Conservation (phyloP, 345 rosid species). For the Gynandropsis gynandra region DNA sequence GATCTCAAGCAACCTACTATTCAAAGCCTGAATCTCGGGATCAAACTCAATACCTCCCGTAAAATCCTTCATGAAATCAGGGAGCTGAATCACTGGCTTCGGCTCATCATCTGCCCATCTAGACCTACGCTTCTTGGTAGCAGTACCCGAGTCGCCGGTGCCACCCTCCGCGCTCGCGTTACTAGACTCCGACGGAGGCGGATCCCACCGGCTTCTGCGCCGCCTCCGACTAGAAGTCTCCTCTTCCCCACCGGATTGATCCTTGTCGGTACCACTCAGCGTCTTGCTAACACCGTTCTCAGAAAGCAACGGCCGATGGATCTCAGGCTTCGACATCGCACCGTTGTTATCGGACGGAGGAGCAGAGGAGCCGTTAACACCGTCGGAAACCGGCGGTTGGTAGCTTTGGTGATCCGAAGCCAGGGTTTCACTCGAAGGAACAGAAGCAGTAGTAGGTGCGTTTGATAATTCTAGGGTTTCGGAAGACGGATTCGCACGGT, state of each 20-base stretch:
- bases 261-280: slow-evolving; percentile 53
- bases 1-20: slow-evolving; percentile 75
- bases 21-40: slow-evolving; percentile 82
- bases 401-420: slow-evolving; percentile 19
- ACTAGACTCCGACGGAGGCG: slow-evolving; percentile 41
- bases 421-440: slow-evolving; percentile 7
- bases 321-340: slow-evolving; percentile 23
- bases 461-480: slow-evolving; percentile 14
- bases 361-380: slow-evolving; percentile 8
- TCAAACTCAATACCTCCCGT: slow-evolving; percentile 93
- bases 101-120: slow-evolving; percentile 96
- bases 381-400: slow-evolving; percentile 15
- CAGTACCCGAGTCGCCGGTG: slow-evolving; percentile 38
- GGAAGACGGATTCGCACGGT: slow-evolving; percentile 14
- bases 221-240: slow-evolving; percentile 67
- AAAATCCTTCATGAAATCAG: slow-evolving; percentile 85
- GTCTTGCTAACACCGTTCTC: slow-evolving; percentile 60
- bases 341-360: slow-evolving; percentile 7
- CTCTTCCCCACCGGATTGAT: slow-evolving; percentile 80
- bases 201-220: slow-evolving; percentile 89
- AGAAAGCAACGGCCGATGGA: slow-evolving; percentile 37
- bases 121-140: slow-evolving; percentile 68
- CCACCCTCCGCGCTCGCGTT: slow-evolving; percentile 23
- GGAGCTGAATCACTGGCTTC: slow-evolving; percentile 74
- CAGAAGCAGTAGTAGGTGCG: slow-evolving; percentile 16